phyloP scores from a whole-genome alignment of 164 flowering plant genomes.

The Liriodendron chinense region DNA sequence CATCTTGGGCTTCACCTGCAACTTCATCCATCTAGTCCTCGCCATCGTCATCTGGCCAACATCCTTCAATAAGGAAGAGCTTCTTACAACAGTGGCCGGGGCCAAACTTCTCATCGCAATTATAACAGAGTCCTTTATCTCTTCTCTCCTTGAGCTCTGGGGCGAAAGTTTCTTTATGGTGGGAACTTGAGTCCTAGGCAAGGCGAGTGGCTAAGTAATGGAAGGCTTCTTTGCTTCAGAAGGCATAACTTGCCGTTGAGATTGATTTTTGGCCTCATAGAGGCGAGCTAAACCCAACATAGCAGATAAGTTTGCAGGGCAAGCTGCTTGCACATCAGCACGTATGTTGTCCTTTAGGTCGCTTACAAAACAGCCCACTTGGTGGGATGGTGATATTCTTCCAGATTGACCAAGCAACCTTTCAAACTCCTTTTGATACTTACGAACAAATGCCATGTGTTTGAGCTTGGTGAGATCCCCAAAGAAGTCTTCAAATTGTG shows the following conservation, averaged over 20 bases:
- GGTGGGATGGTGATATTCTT: slow-evolving; percentile 1
- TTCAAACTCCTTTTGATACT: slow-evolving; percentile 5
- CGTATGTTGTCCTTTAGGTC: neutral
- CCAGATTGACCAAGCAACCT: neutral
- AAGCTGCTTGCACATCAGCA: neutral
- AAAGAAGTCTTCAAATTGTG: neutral
- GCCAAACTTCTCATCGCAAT: too few relatives aligned
- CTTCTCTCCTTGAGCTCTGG: neutral
- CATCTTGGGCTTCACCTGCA: neutral
- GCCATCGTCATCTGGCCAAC: neutral
- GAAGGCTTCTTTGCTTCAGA: too few relatives aligned
- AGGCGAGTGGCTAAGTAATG: neutral
- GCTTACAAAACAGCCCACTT: neutral
- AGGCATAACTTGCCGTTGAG: neutral
- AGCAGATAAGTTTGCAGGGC: neutral
- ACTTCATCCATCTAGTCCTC: neutral
- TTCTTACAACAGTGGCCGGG: neutral
- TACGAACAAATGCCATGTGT: neutral
- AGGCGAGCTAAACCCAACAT: neutral
- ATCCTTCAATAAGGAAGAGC: slow-evolving; percentile 2
- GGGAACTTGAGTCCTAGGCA: neutral
- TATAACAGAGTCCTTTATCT: too few relatives aligned
- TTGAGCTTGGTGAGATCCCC: slow-evolving; percentile 1
- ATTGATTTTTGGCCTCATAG: slow-evolving; percentile 3
- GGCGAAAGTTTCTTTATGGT: neutral